Evolutionary conservation across 257 asterid species (phyloP).

Genomic region (Fraxinus americana): DNA sequence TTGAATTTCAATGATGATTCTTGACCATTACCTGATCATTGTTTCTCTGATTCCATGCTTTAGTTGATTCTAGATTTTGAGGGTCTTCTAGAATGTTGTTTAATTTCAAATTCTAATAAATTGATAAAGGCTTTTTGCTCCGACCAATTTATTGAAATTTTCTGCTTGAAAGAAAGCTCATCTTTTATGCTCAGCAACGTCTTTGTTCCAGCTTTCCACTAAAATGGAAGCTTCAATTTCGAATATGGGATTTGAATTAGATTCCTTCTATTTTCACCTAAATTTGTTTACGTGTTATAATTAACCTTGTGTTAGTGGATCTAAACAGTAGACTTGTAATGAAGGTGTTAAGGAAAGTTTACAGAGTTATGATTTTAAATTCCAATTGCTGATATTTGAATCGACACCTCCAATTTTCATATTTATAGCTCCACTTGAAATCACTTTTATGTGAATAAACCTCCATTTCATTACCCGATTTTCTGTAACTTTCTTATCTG

Average conservation of each 20-base stretch:
- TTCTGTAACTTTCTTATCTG: constrained; percentile 14
- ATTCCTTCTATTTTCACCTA: background rate
- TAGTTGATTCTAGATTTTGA: background rate
- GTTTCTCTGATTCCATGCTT: constrained; percentile 5
- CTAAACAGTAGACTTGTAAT: background rate
- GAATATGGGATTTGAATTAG: background rate
- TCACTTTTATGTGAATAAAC: background rate
- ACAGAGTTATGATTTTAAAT: background rate
- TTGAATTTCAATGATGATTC: background rate
- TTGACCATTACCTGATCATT: background rate
- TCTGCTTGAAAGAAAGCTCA: background rate
- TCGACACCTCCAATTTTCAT: background rate
- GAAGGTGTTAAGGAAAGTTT: background rate
- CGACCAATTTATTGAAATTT: background rate
- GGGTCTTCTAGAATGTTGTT: background rate
- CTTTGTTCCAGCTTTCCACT: background rate
- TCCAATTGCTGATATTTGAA: background rate
- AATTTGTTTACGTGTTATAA: background rate
- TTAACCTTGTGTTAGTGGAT: background rate
- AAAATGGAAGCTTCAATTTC: background rate
- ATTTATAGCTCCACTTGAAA: background rate
- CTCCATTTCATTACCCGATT: background rate
- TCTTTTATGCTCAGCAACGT: background rate
- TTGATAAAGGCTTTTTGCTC: background rate
- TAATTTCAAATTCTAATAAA: background rate